These are phyloP conservation scores for Leptographium flavum DNA, from an alignment of 2,329 filamentous ascomycete species.

Conservation along the genomic window DNA sequence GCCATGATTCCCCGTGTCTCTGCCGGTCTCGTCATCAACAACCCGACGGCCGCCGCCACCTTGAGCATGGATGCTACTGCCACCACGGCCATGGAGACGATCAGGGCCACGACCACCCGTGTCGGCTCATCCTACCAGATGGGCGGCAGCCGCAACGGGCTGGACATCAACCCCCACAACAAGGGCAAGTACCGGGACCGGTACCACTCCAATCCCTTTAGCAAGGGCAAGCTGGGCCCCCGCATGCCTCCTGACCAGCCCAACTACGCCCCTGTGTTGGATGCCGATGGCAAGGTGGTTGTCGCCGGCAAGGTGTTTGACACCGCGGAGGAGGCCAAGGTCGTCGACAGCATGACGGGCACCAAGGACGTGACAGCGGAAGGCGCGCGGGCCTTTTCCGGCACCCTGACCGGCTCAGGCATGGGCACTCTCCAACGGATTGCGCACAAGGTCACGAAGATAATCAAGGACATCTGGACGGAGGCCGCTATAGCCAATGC, in stretches of 20 bases:
- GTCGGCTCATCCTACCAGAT: not conserved
- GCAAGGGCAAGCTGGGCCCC: not conserved
- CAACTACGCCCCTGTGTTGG: not conserved
- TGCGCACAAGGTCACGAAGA: too few species aligned
- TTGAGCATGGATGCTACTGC: too few species aligned
- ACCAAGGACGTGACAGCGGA: not conserved
- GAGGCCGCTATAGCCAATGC: too few species aligned
- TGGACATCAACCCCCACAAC: constrained; percentile 1
- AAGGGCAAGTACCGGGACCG: not conserved
- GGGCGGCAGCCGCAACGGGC: not conserved
- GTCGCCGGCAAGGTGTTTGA: not conserved
- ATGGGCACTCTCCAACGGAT: too few species aligned
- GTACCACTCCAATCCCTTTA: not conserved
- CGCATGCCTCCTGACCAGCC: not conserved
- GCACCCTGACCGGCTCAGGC: too few species aligned
- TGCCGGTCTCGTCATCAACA: too few species aligned
- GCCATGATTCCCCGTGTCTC: too few species aligned
- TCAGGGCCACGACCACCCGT: not conserved
- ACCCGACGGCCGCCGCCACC: not conserved
- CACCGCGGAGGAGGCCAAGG: not conserved
- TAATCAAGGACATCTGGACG: too few species aligned
- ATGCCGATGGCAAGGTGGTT: not conserved
- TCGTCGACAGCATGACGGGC: not conserved
- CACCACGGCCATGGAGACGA: not conserved
- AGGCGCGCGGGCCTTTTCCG: not conserved